Conservation (phyloP, 495 filamentous ascomycete species). For the Penicillium psychrofluorescens region DNA sequence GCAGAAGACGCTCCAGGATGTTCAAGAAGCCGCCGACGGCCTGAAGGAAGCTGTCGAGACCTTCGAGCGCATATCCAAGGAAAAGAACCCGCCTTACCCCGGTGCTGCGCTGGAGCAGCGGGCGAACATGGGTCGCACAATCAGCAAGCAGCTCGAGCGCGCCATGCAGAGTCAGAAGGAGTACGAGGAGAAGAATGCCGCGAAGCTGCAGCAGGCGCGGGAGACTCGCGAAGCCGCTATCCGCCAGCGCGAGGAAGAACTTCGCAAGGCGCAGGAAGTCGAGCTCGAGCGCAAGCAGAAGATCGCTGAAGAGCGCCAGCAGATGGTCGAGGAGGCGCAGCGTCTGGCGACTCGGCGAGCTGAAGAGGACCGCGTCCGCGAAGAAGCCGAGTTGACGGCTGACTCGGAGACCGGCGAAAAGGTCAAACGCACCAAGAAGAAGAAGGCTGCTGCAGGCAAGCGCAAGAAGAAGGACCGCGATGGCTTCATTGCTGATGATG, state of each 20-base stretch:
- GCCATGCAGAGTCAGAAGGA: conserved; percentile 76
- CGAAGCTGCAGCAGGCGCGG: conserved; percentile 69
- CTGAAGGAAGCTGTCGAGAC: conserved; percentile 83
- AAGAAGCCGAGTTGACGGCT: conserved; percentile 65
- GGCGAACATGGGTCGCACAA: conserved; percentile 94
- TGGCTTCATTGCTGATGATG: conserved; percentile 20
- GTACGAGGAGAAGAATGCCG: conserved; percentile 89
- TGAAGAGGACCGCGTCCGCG: conserved; percentile 62
- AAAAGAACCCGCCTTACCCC: conserved; percentile 85
- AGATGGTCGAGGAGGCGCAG: conserved; percentile 68
- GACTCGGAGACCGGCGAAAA: conserved; percentile 72
- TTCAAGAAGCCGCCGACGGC: conserved; percentile 70
- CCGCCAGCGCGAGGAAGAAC: conserved; percentile 63
- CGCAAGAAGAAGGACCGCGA: conserved; percentile 58
- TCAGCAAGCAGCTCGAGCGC: conserved; percentile 81
- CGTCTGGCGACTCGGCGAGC: conserved; percentile 59
- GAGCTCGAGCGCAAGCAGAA: conserved; percentile 65
- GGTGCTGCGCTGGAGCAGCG: conserved; percentile 84
- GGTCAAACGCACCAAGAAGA: conserved; percentile 62
- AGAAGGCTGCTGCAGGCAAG: conserved; percentile 31
- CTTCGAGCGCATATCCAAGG: conserved; percentile 71
- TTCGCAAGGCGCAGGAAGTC: conserved; percentile 53
- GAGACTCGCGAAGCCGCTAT: conserved; percentile 71
- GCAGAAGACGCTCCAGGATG: conserved; percentile 69
- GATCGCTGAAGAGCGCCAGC: conserved; percentile 74